phyloP scores from a whole-genome alignment of 2,329 filamentous ascomycete species.

The Pseudocercospora crystallina region DNA sequence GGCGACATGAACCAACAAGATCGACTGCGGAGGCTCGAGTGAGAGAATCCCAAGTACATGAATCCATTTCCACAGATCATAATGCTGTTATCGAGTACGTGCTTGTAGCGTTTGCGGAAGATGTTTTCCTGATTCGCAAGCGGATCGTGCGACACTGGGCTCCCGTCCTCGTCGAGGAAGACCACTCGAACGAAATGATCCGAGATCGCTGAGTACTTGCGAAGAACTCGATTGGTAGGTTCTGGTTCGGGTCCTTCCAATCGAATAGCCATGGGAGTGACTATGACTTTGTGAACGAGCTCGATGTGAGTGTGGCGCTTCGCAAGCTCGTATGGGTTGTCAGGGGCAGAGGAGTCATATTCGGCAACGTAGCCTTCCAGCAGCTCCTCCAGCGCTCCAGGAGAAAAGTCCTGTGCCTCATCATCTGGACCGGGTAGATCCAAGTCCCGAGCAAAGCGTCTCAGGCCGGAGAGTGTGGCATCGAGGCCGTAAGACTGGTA shows the following conservation, averaged over 20 bases:
- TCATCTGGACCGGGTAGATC: constrained; percentile 53
- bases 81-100: constrained; percentile 60
- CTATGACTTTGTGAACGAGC: constrained; percentile 35
- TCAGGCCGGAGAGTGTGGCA: constrained; percentile 49
- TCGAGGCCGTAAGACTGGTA: constrained; percentile 29
- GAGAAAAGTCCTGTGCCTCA: constrained; percentile 45
- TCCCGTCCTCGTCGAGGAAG: constrained; percentile 72
- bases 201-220: constrained; percentile 60
- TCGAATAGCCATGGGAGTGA: constrained; percentile 43
- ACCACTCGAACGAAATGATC: constrained; percentile 69
- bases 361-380: constrained; percentile 46
- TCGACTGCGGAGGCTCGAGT: constrained; percentile 72
- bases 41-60: constrained; percentile 73
- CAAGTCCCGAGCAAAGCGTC: constrained; percentile 53
- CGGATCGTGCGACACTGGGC: constrained; percentile 60
- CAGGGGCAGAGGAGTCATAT: constrained; percentile 26
- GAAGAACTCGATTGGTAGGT: constrained; percentile 68
- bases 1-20: constrained; percentile 66
- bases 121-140: constrained; percentile 51
- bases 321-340: constrained; percentile 34
- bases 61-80: constrained; percentile 63
- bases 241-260: constrained; percentile 56
- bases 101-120: constrained; percentile 59
- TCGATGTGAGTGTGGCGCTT: constrained; percentile 36
- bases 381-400: constrained; percentile 42